Base-by-base conservation (phyloP, 164 flowering plant species). In the Berberis vulgaris region DNA sequence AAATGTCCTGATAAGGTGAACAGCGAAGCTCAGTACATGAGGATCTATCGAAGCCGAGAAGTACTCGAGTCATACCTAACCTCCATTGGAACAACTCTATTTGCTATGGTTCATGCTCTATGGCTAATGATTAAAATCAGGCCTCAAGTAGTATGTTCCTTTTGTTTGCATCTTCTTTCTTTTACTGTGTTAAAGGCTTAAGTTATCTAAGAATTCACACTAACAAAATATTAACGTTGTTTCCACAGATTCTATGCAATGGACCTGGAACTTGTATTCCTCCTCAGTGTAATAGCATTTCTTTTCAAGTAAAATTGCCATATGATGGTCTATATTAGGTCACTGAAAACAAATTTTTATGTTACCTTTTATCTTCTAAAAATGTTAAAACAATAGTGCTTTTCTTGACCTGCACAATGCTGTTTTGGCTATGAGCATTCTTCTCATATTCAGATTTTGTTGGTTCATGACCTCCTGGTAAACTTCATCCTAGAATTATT, bases 241-340 rank as follows among this genome's bases (percentile, higher is more conserved):
- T 59, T 45, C 59, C 63, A 43, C 82, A 92, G 98, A 76, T 93
- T 64, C 79, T 90, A 26, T 93, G 98, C 83, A 93, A 88, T 68
- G 94, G 98, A 9, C 98, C 96, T 46, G 97, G 98, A 65, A 93
- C 98, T 64, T 93, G 97, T 74, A 73, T 93, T 72, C 97, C 97
- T 43, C 77, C 90, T 11, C 86, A 85, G 98, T 59, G 67, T 67
- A 38, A 84, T 85, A 62, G 91, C 97, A 11, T 90, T 93, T 77
- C 9, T 86, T 57, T 83, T 90, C 63, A 93, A 93, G 98, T 53
- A 6, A 39, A 41, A 56, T 42, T 11, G 10, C 54, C n/a, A 52
- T 52, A 52, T 26, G 7, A 6, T 47, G 54, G 10, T n/a, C 12
- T 9, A 10, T 50, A 50, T 11, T 57, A 38, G 3, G 50, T 42